phyloP scores from a whole-genome alignment of 2,329 filamentous ascomycete genomes.

The Hymenotorrendiella dingleyae region DNA sequence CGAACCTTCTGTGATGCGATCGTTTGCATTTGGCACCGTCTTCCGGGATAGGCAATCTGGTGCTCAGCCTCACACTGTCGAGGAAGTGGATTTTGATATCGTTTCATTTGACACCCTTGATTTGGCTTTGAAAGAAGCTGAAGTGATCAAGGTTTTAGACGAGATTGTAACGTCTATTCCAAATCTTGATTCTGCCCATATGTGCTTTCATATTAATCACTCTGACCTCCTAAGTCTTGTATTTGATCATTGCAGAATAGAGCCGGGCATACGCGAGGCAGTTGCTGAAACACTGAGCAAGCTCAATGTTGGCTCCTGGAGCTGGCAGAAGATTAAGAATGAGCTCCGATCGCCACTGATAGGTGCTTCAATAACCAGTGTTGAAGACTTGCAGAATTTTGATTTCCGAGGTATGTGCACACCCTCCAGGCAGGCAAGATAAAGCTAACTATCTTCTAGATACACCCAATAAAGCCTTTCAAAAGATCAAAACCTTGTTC shows the following conservation, averaged over 20 bases:
- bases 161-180: constrained; percentile 82
- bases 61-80: constrained; percentile 74
- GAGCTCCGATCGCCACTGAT: constrained; percentile 77
- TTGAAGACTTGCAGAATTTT: constrained; percentile 85
- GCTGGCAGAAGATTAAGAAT: constrained; percentile 75
- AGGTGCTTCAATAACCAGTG: constrained; percentile 78
- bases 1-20: constrained; percentile 62
- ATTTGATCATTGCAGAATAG: constrained; percentile 85
- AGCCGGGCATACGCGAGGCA: constrained; percentile 56
- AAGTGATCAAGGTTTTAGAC: constrained; percentile 89
- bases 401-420: constrained; percentile 74
- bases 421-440: too few relatives aligned
- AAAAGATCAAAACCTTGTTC: constrained; percentile 53
- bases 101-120: constrained; percentile 78
- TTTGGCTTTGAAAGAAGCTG: constrained; percentile 83
- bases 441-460: constrained; percentile 37
- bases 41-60: constrained; percentile 75
- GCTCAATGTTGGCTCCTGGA: constrained; percentile 73
- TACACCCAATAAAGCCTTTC: constrained; percentile 50
- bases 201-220: constrained; percentile 90
- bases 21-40: constrained; percentile 82
- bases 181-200: constrained; percentile 60
- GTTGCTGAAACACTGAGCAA: constrained; percentile 83
- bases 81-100: constrained; percentile 95
- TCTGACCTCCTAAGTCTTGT: constrained; percentile 79